Conservation (phyloP, 345 rosid species). For the Leavenworthia alabamica region DNA sequence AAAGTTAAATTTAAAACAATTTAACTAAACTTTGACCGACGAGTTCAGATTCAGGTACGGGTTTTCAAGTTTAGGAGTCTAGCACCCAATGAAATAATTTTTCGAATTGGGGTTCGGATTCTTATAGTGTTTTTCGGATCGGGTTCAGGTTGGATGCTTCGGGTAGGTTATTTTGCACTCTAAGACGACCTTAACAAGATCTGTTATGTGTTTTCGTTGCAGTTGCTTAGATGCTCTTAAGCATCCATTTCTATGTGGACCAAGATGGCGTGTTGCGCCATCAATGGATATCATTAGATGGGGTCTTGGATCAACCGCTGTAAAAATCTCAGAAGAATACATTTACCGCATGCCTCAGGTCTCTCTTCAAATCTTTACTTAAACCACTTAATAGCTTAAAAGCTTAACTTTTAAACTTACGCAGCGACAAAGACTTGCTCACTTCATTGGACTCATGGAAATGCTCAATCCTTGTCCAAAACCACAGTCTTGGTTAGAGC, state of each 20-base stretch:
- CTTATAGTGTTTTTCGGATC: too few species aligned
- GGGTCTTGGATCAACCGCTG: constrained; percentile 95
- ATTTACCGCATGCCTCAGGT: constrained; percentile 81
- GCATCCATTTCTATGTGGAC: constrained; percentile 92
- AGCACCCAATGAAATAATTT: too few species aligned
- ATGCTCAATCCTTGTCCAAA: constrained; percentile 84
- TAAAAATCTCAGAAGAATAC: constrained; percentile 82
- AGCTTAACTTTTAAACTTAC: background rate
- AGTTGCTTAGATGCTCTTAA: constrained; percentile 89
- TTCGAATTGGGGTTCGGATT: too few species aligned
- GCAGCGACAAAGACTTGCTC: constrained; percentile 76
- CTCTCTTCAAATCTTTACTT: background rate
- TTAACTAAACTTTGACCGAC: too few species aligned
- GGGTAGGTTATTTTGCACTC: too few species aligned
- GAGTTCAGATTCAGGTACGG: too few species aligned
- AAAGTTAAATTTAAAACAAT: too few species aligned
- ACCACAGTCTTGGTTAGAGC: constrained; percentile 82
- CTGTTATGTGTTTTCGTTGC: constrained; percentile 6
- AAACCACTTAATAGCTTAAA: background rate
- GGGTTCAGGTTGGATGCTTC: too few species aligned
- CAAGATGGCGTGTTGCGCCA: constrained; percentile 85
- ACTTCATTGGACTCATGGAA: constrained; percentile 85
- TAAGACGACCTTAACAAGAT: background rate
- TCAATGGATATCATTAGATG: constrained; percentile 88
- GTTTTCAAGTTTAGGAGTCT: too few species aligned